These are phyloP conservation scores for Rheum nobile DNA, from an alignment of 148 eudicot genomes.

Conservation along the genomic window DNA sequence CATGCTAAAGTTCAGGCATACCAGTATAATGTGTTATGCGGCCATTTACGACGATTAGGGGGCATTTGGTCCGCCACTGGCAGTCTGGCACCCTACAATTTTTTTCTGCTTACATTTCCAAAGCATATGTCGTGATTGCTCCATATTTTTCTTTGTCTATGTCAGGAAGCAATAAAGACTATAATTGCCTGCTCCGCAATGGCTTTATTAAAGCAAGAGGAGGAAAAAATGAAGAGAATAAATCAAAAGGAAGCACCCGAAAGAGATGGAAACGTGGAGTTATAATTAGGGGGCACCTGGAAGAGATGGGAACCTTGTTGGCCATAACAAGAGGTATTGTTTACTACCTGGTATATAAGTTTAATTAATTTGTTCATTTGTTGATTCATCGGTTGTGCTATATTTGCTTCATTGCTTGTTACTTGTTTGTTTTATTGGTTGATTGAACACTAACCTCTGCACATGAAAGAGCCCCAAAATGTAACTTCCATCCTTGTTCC, in stretches of 20 bases:
- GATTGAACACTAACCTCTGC: no score
- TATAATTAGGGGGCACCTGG: slow-evolving; percentile 95
- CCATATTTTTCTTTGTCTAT: neutral
- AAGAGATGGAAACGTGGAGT: slow-evolving; percentile 92
- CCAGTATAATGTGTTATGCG: neutral
- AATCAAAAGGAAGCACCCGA: slow-evolving; percentile 49
- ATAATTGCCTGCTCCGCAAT: slow-evolving; percentile 92
- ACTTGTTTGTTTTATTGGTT: no score
- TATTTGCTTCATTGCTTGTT: no score
- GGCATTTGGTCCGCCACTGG: neutral
- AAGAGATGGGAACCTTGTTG: slow-evolving; percentile 87
- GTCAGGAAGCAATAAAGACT: slow-evolving; percentile 84
- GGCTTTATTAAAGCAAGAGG: slow-evolving; percentile 70
- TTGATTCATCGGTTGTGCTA: no score
- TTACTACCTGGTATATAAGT: no score
- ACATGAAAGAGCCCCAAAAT: no score
- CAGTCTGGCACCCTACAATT: neutral
- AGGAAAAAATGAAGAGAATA: slow-evolving; percentile 40
- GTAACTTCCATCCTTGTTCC: no score
- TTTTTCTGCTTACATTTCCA: neutral
- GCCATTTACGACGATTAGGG: no score
- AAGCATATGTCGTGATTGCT: neutral
- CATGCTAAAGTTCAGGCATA: neutral
- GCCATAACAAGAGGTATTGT: slow-evolving; percentile 83
- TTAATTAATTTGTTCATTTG: no score